Evolutionary conservation across 2,329 filamentous ascomycete species (phyloP), one percentile per base, ranked within the genome.

Genomic region (Trichophyton benhamiae): DNA sequence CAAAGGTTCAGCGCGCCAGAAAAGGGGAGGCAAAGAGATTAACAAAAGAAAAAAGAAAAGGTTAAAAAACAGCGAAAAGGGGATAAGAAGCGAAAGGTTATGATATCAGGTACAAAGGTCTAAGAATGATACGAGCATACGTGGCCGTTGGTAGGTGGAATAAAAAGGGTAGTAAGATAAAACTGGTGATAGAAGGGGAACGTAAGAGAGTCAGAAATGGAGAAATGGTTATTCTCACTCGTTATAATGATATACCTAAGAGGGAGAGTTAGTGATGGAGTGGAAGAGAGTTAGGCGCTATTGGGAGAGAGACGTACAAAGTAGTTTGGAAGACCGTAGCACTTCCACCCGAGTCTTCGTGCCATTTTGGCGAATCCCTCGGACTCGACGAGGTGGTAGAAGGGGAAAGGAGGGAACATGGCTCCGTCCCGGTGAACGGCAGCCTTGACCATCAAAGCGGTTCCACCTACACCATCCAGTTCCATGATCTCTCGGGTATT

Each of bases 321-420:
- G 77, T 99, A 99, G 77, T 97, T 96, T 48, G 94, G 94, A 70
- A 97, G 77, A n/a, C 94, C 94, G 67, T 82, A 90, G 62, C 88
- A 83, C 64, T 87, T 81, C 86, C 91, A 96, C 57, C 91, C 91
- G 70, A 99, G 75, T 66, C 94, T 81, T 72, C 84, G 87, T 11
- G 91, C 91, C 94, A 99, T 99, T 77, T 92, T 96, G 17, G 94
- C 91, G 70, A 99, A 99, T 0, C 94, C 94, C 71, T 99, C 94
- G 0, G 94, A 97, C 79, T 99, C 94, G 64, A 99, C 95, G 63
- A 99, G 80, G 74, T 99, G 88, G 72, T 96, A 97, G 72, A 99
- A 99, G 2, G 92, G 77, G 72, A 99, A 99, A 0, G 94, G 84
- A 17, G 94, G 94, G 77, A 99, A 99, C 92, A 97, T 99, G 72